Conservation (phyloP, 169 alveolate genomes). For the Plasmodium vinckei region DNA sequence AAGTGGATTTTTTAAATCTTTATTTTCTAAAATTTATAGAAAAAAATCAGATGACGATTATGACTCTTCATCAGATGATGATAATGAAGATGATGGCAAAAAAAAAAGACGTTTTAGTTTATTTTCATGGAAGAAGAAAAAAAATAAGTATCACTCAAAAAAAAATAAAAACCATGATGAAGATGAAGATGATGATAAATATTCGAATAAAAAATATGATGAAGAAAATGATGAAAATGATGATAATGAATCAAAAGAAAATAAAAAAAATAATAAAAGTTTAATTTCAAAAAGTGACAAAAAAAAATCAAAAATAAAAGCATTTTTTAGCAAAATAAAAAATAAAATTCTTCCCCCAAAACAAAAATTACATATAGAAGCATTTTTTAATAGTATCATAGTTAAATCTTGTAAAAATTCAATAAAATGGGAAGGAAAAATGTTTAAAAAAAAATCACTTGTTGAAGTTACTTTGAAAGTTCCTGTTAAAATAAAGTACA, state of each 20-base stretch:
- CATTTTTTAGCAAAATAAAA: slow-evolving; percentile 14
- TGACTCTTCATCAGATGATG: background rate
- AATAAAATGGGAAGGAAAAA: slow-evolving; percentile 65
- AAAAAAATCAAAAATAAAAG: slow-evolving; percentile 9
- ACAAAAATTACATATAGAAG: slow-evolving; percentile 71
- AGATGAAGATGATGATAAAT: background rate
- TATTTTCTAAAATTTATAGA: slow-evolving; percentile 17
- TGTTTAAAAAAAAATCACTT: slow-evolving; percentile 40
- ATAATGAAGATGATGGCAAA: background rate
- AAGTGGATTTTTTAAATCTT: slow-evolving; percentile 48
- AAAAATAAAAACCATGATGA: slow-evolving; percentile 2
- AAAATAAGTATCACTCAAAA: background rate
- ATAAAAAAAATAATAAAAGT: background rate
- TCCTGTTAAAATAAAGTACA: slow-evolving; percentile 69
- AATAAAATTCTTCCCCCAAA: slow-evolving; percentile 22
- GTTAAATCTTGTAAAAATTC: slow-evolving; percentile 64
- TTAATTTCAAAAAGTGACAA: too few species aligned
- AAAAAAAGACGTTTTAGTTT: slow-evolving; percentile 1
- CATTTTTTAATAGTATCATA: slow-evolving; percentile 67
- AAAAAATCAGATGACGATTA: slow-evolving; percentile 18
- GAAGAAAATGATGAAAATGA: slow-evolving; percentile 1
- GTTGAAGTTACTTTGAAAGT: slow-evolving; percentile 68
- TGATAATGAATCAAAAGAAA: background rate
- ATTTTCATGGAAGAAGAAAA: slow-evolving; percentile 25
- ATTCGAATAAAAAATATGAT: background rate